Conservation (phyloP, 257 asterid genomes). For the Phtheirospermum japonicum region DNA sequence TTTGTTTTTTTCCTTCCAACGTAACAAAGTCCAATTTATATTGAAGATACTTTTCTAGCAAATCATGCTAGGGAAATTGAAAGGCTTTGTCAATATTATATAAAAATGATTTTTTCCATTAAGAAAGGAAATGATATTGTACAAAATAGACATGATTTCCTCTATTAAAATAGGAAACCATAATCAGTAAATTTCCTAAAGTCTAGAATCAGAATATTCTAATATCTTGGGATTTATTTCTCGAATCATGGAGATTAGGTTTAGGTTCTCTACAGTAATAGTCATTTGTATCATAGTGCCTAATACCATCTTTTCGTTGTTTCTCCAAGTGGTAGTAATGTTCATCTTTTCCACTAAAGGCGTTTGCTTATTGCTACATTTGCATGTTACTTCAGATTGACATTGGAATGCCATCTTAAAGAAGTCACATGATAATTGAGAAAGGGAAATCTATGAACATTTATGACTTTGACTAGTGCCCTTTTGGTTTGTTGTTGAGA, state of each 20-base stretch:
- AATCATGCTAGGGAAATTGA: constrained; percentile 7
- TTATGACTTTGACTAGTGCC: constrained; percentile 1
- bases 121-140: too few species aligned
- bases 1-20: too few species aligned
- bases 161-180: too few species aligned
- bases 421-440: neutral
- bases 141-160: too few species aligned
- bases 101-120: too few species aligned
- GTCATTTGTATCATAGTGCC: neutral
- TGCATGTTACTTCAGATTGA: neutral
- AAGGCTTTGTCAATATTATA: too few species aligned
- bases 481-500: constrained; percentile 7
- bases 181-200: too few species aligned
- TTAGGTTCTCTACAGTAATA: neutral
- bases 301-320: constrained; percentile 4
- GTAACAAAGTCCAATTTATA: too few species aligned
- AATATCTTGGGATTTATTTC: neutral
- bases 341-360: constrained; percentile 1
- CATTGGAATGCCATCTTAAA: constrained; percentile 1
- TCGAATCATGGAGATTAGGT: neutral
- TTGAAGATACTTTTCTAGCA: neutral
- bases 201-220: neutral
- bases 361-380: neutral
- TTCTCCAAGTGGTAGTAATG: constrained; percentile 18
- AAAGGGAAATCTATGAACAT: constrained; percentile 8